These are phyloP conservation scores for Sordariomycetes sp. DNA, from an alignment of 2,329 filamentous ascomycete genomes.

Conservation along the genomic window DNA sequence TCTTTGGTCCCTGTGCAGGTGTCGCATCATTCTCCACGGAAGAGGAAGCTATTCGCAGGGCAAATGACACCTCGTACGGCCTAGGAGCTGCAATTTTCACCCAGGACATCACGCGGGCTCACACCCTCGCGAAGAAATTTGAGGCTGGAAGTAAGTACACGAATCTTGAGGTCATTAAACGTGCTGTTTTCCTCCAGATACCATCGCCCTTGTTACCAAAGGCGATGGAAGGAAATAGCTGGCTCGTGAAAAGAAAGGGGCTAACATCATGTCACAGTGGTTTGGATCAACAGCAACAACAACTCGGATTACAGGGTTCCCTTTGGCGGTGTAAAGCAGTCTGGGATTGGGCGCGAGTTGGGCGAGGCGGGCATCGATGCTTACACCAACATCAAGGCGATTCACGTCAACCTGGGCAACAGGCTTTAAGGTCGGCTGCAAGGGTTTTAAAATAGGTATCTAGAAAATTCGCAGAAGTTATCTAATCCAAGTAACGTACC, in stretches of 20 bases:
- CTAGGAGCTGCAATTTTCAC: conserved; percentile 48
- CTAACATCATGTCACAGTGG: conserved; percentile 11
- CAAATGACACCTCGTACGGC: conserved; percentile 39
- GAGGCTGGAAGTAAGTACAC: conserved; percentile 36
- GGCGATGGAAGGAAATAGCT: too few species aligned
- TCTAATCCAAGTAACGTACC: too few species aligned
- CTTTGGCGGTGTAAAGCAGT: conserved; percentile 43
- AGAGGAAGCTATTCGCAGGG: conserved; percentile 20
- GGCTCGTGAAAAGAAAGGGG: too few species aligned
- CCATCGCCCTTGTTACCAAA: too few species aligned
- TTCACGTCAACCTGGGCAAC: conserved; percentile 19
- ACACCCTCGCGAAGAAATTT: conserved; percentile 34
- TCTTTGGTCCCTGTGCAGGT: conserved; percentile 23
- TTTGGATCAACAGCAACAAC: conserved; percentile 27
- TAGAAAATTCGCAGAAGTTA: too few species aligned
- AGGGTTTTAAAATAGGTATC: too few species aligned
- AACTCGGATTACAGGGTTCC: conserved; percentile 13
- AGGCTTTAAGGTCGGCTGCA: too few species aligned
- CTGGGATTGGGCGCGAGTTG: conserved; percentile 43
- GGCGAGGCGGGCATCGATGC: conserved; percentile 30
- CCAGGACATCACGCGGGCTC: conserved; percentile 32
- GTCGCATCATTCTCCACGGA: conserved; percentile 18
- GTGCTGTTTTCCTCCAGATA: too few species aligned
- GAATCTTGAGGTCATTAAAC: too few species aligned
- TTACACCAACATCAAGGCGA: conserved; percentile 28